Evolutionary conservation across 2,329 filamentous ascomycete species (phyloP).

Genomic region (Acrocalymma vagum): DNA sequence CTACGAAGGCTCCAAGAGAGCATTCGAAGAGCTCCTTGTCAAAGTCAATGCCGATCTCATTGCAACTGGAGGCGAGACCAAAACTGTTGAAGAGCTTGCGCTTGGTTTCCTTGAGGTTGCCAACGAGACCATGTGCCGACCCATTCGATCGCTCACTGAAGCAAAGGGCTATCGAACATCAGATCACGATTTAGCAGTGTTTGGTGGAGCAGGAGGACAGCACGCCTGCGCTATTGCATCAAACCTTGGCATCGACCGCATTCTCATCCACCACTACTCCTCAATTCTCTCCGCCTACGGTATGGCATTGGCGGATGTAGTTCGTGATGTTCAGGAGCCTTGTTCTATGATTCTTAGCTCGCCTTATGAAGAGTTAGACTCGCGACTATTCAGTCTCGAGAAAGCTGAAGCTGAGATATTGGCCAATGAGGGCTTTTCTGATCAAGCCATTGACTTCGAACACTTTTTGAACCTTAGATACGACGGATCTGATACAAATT

Average conservation of each 20-base stretch:
- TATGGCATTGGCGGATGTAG: constrained; percentile 57
- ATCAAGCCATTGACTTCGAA: constrained; percentile 29
- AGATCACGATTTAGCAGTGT: constrained; percentile 33
- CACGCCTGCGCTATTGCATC: constrained; percentile 55
- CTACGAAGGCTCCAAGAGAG: constrained; percentile 49
- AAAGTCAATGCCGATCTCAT: constrained; percentile 52
- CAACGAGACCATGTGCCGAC: constrained; percentile 39
- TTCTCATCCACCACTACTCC: constrained; percentile 57
- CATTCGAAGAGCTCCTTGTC: constrained; percentile 53
- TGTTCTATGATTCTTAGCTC: constrained; percentile 35
- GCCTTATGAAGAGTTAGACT: constrained; percentile 5
- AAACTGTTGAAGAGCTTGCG: constrained; percentile 37
- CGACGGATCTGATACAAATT: constrained; percentile 52
- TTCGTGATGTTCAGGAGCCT: constrained; percentile 52
- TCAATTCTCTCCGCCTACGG: constrained; percentile 59
- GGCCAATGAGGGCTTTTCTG: constrained; percentile 70
- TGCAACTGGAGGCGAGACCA: constrained; percentile 32
- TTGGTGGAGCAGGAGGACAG: constrained; percentile 51
- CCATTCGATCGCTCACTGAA: constrained; percentile 37
- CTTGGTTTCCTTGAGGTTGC: constrained; percentile 34
- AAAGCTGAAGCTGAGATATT: constrained; percentile 68
- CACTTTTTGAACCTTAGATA: constrained; percentile 56
- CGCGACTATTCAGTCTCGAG: constrained; percentile 69
- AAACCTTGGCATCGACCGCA: constrained; percentile 53
- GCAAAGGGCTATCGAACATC: constrained; percentile 30